phyloP scores from a whole-genome alignment of 352 stramenopile genomes.

The Phytophthora pinifolia region DNA sequence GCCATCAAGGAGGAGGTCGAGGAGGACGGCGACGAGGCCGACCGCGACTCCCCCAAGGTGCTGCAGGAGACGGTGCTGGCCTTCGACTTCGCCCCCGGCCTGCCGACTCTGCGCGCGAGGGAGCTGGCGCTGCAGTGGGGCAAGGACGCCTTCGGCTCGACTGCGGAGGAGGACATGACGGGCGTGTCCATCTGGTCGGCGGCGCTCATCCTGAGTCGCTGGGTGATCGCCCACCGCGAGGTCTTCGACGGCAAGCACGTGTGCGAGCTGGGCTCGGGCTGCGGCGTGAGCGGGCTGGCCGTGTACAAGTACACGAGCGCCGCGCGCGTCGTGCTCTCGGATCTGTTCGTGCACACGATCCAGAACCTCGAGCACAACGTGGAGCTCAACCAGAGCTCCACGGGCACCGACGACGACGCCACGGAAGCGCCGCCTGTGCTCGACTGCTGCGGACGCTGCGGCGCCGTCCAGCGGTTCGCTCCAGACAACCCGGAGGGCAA shows the following conservation, averaged over 20 bases:
- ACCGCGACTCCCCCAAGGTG: slow-evolving; percentile 52
- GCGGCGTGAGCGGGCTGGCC: slow-evolving; percentile 80
- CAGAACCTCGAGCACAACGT: slow-evolving; percentile 84
- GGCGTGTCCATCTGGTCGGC: slow-evolving; percentile 90
- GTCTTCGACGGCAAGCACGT: slow-evolving; percentile 75
- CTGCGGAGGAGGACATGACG: slow-evolving; percentile 84
- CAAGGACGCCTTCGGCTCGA: slow-evolving; percentile 79
- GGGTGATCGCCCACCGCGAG: slow-evolving; percentile 68
- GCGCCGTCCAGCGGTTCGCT: slow-evolving; percentile 71
- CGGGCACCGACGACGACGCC: slow-evolving; percentile 23
- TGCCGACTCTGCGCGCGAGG: slow-evolving; percentile 67
- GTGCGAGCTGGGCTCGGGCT: slow-evolving; percentile 82
- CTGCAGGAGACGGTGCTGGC: slow-evolving; percentile 84
- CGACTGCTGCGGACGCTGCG: slow-evolving; percentile 66
- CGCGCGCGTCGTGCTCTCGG: slow-evolving; percentile 76
- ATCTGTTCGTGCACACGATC: slow-evolving; percentile 83
- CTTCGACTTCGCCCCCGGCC: slow-evolving; percentile 63
- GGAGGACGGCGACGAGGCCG: slow-evolving; percentile 53
- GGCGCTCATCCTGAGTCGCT: slow-evolving; percentile 81
- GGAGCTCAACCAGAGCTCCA: slow-evolving; percentile 57
- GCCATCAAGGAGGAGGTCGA: slow-evolving; percentile 68
- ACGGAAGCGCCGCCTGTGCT: slow-evolving; percentile 30
- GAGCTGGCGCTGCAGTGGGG: slow-evolving; percentile 85
- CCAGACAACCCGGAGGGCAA: slow-evolving; percentile 86
- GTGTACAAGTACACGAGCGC: slow-evolving; percentile 79